phyloP scores from a whole-genome alignment of 2,329 filamentous ascomycete genomes.

The Xylaria multiplex region DNA sequence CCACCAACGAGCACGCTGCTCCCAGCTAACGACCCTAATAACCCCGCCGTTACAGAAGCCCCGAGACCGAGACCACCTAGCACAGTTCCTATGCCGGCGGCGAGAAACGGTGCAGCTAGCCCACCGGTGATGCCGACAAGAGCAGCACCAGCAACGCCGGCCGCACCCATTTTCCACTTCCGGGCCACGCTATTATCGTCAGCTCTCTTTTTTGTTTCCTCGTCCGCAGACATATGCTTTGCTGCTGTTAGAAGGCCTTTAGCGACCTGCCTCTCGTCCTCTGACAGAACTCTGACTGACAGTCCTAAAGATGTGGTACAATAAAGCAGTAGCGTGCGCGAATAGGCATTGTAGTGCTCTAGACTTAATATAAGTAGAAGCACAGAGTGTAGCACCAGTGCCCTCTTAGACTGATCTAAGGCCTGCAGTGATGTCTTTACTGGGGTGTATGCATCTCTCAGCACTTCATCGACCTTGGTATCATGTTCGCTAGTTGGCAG shows the following conservation, averaged over 20 bases:
- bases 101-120: slow-evolving; percentile 80
- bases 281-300: slow-evolving; percentile 69
- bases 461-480: slow-evolving; percentile 58
- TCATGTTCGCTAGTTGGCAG: slow-evolving; percentile 45
- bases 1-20: slow-evolving; percentile 82
- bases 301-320: slow-evolving; percentile 78
- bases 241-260: slow-evolving; percentile 79
- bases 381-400: slow-evolving; percentile 75
- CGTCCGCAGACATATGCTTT: slow-evolving; percentile 70
- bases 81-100: slow-evolving; percentile 81
- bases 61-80: slow-evolving; percentile 83
- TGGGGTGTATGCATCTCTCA: slow-evolving; percentile 67
- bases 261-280: slow-evolving; percentile 80
- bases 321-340: slow-evolving; percentile 75
- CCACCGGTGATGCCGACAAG: slow-evolving; percentile 79
- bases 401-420: slow-evolving; percentile 68
- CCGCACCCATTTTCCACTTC: slow-evolving; percentile 75
- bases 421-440: slow-evolving; percentile 69
- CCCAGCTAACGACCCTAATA: slow-evolving; percentile 83
- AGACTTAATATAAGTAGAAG: slow-evolving; percentile 78
- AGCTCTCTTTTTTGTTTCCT: slow-evolving; percentile 69
- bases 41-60: slow-evolving; percentile 79
- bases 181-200: slow-evolving; percentile 71
- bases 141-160: slow-evolving; percentile 58
- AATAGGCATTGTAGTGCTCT: slow-evolving; percentile 80